These are phyloP conservation scores for Aspergillus indologenus DNA, from an alignment of 495 filamentous ascomycete genomes.

Conservation along the genomic window DNA sequence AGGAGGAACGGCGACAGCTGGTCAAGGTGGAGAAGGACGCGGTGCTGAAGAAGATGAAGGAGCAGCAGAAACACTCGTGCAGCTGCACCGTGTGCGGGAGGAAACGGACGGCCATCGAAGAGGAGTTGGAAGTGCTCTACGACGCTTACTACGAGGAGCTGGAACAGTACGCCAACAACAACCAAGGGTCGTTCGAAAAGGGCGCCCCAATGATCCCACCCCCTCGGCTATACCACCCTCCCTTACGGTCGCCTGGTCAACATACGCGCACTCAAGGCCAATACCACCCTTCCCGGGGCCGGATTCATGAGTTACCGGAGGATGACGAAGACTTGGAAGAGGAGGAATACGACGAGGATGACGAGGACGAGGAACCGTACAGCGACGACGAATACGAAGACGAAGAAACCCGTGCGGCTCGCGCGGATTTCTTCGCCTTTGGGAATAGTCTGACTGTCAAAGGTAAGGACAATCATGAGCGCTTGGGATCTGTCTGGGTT, in stretches of 20 bases:
- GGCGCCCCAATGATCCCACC: constrained; percentile 63
- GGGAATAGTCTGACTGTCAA: constrained; percentile 95
- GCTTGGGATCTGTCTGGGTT: constrained; percentile 11
- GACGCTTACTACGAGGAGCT: constrained; percentile 99
- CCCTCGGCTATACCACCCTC: constrained; percentile 52
- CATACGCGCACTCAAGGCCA: constrained; percentile 46
- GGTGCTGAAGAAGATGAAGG: constrained; percentile 98
- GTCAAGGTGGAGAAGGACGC: constrained; percentile 99
- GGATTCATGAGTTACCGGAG: constrained; percentile 62
- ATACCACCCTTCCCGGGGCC: constrained; percentile 48
- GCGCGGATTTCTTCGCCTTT: constrained; percentile 90
- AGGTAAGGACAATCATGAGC: constrained; percentile 54
- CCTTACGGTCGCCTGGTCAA: constrained; percentile 40
- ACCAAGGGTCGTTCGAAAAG: constrained; percentile 60
- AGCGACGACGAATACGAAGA: constrained; percentile 55
- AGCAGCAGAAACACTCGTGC: constrained; percentile 99
- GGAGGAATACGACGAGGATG: constrained; percentile 55
- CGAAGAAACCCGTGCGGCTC: constrained; percentile 48
- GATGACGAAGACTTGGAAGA: constrained; percentile 63
- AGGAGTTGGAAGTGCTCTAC: constrained; percentile 97
- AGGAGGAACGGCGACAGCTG: constrained; percentile 87
- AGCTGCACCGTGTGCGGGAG: constrained; percentile 96
- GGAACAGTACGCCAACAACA: constrained; percentile 93
- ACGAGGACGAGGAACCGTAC: constrained; percentile 55
- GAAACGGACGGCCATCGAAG: constrained; percentile 95